phyloP scores from a whole-genome alignment of 1,284 basidiomycete species.

The Baeospora myosura region DNA sequence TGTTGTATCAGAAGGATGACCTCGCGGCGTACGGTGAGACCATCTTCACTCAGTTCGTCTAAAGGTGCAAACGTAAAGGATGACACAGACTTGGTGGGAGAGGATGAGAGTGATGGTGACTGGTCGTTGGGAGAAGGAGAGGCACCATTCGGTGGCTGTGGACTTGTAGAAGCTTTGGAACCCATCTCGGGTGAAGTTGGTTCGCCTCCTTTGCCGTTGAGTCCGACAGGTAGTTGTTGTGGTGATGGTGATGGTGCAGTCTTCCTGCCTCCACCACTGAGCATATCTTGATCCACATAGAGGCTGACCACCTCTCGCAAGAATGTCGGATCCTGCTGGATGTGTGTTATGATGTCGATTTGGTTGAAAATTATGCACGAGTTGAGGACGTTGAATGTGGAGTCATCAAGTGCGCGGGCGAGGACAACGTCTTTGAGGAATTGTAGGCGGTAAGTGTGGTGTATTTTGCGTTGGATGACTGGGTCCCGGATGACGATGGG shows the following conservation, averaged over 20 bases:
- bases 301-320: constrained; percentile 73
- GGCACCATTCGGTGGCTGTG: not conserved
- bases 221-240: constrained; percentile 15
- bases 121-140: not conserved
- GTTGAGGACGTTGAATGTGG: constrained; percentile 94
- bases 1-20: constrained; percentile 87
- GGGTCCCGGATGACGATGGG: constrained; percentile 77
- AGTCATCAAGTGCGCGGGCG: constrained; percentile 89
- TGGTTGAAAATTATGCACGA: constrained; percentile 99
- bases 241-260: constrained; percentile 18
- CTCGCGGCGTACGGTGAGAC: constrained; percentile 55
- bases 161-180: constrained; percentile 1
- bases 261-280: constrained; percentile 27
- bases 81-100: constrained; percentile 4
- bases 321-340: constrained; percentile 74
- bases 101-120: not conserved
- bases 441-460: constrained; percentile 92
- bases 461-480: constrained; percentile 78
- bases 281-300: constrained; percentile 65
- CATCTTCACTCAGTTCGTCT: constrained; percentile 40
- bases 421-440: constrained; percentile 98
- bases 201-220: constrained; percentile 9
- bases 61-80: constrained; percentile 47
- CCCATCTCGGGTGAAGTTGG: too few species aligned
- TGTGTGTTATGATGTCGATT: constrained; percentile 91